Conservation (phyloP, 2,329 filamentous ascomycete genomes). For the Diaporthe caulivora region DNA sequence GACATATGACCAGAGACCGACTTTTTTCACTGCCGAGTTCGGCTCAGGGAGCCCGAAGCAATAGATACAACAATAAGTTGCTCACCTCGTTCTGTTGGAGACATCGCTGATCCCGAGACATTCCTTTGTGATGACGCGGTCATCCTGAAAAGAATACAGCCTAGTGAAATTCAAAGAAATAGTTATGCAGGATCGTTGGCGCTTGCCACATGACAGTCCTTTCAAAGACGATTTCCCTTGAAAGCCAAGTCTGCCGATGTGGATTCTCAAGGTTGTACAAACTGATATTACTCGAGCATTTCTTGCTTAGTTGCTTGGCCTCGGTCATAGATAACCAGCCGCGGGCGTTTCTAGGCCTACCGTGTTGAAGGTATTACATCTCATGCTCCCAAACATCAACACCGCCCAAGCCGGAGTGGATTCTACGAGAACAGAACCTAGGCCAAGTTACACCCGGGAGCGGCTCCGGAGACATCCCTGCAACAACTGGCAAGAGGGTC, state of each 20-base stretch:
- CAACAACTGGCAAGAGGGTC: not conserved
- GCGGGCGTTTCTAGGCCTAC: not conserved
- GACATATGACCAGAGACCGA: not conserved
- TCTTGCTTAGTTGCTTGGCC: not conserved
- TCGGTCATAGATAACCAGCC: not conserved
- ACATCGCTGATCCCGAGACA: not conserved
- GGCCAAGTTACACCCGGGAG: constrained; percentile 10
- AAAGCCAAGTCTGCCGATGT: not conserved
- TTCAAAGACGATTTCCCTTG: not conserved
- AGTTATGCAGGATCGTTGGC: not conserved
- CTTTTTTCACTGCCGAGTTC: not conserved
- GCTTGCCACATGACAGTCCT: too few relatives aligned
- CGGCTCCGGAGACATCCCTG: constrained; percentile 3
- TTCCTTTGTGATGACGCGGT: not conserved
- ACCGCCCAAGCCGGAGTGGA: not conserved
- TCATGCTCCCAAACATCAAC: not conserved
- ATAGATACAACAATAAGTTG: not conserved
- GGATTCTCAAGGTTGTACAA: not conserved
- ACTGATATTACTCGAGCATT: not conserved
- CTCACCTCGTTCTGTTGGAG: not conserved
- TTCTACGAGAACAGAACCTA: not conserved
- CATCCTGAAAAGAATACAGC: not conserved
- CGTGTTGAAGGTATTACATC: not conserved
- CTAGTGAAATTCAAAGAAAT: not conserved
- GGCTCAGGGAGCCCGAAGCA: not conserved